Base-by-base conservation (phyloP, 768 basidiomycete species). In the Hygrophoropsis aurantiaca region DNA sequence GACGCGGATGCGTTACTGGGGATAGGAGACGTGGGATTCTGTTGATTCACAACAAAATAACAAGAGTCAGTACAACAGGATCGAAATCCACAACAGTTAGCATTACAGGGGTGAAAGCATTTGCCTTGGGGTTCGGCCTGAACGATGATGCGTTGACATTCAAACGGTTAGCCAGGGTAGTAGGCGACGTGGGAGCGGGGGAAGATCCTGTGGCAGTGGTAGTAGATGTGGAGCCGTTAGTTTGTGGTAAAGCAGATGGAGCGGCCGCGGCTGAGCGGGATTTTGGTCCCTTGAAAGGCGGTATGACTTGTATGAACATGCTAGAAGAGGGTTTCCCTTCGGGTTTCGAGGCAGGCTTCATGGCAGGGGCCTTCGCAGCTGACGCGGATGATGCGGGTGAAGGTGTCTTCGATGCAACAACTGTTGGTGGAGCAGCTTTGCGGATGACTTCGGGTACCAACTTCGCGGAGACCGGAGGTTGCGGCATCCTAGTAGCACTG, bases 131-230 rank as follows among this genome's bases (percentile, higher is more conserved):
- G 61, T 85, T 93, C 11, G 94, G 92, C 59, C 85, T 85, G 78
- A 97, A 97, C 46, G 92, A 90, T 21, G 86, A 84, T 11, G 95
- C 94, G 49, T 88, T 88, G 46, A 86, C 89, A 55, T 97, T 97
- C 57, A 97, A 65, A 55, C 87, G 81, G 55, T 78, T 81, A 25
- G 77, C 72, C 5, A 68, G 66, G 11, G 77, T 67, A 7, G 69
- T 80, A 1, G 85, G 82, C 26, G 85, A 81, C 42, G 74, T 65
- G 27, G 75, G 72, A 1, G 69, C 61, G 34, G 64, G 49, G n/a
- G n/a, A n/a, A n/a, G 60, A 32, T 13, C 27, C 27, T 7, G 27
- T 30, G 19, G 60, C 60, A 42, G 69, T 62, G 24, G 65, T 49
- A 36, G 67, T 57, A 16, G 73, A 49, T 1, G 68, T 55, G 38